phyloP scores from a whole-genome alignment of 257 asterid genomes.

The Ilex aquifolium region DNA sequence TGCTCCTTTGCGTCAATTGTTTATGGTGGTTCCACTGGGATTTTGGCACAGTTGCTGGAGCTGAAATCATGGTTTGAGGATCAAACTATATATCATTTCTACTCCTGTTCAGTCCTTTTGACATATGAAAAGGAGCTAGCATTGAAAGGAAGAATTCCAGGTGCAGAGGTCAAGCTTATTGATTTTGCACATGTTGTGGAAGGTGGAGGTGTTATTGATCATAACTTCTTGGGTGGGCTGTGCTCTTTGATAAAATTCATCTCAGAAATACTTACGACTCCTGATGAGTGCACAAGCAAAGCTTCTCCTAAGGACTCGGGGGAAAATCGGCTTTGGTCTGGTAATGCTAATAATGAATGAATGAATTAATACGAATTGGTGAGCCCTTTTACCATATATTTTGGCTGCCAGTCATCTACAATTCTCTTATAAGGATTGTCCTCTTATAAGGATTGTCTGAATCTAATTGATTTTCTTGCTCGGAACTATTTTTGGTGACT shows the following conservation, averaged over 20 bases:
- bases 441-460: not conserved
- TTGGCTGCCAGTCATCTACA: not conserved
- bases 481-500: too few species aligned
- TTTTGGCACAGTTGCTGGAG: slow-evolving; percentile 69
- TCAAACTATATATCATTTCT: slow-evolving; percentile 72
- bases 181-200: slow-evolving; percentile 61
- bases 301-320: slow-evolving; percentile 28
- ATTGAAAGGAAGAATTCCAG: slow-evolving; percentile 38
- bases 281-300: slow-evolving; percentile 32
- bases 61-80: slow-evolving; percentile 93
- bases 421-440: not conserved
- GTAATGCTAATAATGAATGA: slow-evolving; percentile 24
- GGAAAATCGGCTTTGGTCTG: slow-evolving; percentile 6
- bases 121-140: slow-evolving; percentile 65
- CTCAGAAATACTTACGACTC: slow-evolving; percentile 38
- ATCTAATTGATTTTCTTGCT: too few species aligned
- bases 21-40: slow-evolving; percentile 74
- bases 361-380: not conserved
- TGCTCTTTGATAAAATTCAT: slow-evolving; percentile 32
- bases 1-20: slow-evolving; percentile 73
- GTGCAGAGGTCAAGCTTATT: slow-evolving; percentile 59
- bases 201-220: slow-evolving; percentile 35
- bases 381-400: not conserved
- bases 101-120: slow-evolving; percentile 61
- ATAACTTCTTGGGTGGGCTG: slow-evolving; percentile 36